phyloP scores from a whole-genome alignment of 2,329 filamentous ascomycete species.

The Neonectria neomacrospora region DNA sequence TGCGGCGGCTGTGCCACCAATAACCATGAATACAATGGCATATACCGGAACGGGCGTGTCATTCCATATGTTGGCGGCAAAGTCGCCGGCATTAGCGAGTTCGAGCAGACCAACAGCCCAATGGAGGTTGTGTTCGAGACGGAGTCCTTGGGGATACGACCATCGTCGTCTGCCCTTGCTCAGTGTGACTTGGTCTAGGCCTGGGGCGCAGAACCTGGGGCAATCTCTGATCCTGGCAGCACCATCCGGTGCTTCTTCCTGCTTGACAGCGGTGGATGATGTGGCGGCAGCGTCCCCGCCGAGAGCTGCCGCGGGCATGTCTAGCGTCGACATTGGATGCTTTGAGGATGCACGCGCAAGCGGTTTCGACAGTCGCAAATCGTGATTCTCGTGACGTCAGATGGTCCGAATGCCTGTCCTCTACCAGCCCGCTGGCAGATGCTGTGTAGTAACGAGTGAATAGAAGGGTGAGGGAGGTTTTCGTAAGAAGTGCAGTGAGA shows the following conservation, averaged over 20 bases:
- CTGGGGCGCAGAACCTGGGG: constrained; percentile 15
- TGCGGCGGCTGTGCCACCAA: constrained; percentile 61
- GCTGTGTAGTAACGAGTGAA: neutral
- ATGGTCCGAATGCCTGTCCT: too few species aligned
- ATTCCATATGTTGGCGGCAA: constrained; percentile 69
- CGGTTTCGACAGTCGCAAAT: neutral
- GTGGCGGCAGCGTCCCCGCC: neutral
- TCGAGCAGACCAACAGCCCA: constrained; percentile 61
- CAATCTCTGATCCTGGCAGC: neutral
- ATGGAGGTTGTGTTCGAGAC: constrained; percentile 46
- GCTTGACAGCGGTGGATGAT: neutral
- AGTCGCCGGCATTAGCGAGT: constrained; percentile 65
- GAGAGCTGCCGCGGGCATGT: neutral
- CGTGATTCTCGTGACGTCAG: neutral
- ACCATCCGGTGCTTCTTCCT: neutral
- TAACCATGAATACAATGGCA: constrained; percentile 62
- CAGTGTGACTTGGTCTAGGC: constrained; percentile 30
- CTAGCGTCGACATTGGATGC: neutral
- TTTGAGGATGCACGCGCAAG: neutral
- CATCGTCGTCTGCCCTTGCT: constrained; percentile 21
- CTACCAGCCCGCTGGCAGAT: neutral
- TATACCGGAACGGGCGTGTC: constrained; percentile 59
- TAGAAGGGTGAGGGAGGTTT: neutral
- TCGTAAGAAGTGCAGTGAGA: neutral
- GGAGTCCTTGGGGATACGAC: constrained; percentile 29